Evolutionary conservation across 73 alveolate genomes (phyloP), one percentile per base, ranked within the genome.

Genomic region (Diophrys appendiculata): DNA sequence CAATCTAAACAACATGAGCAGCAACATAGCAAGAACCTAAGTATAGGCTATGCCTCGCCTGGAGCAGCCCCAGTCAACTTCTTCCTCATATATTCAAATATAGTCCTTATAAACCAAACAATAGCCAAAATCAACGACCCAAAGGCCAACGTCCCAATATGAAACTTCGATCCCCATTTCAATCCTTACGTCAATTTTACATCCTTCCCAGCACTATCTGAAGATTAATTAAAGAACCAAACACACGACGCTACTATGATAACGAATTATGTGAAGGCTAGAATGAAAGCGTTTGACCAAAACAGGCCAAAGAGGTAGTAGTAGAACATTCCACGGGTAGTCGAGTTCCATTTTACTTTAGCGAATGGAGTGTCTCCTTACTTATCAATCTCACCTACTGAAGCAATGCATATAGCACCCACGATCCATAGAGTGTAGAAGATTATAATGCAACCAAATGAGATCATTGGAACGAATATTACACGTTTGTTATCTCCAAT

Each of bases 101-200:
- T 85, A 69, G 82, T 83, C 89, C 93, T 95, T 69, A 97, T 88
- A 83, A 95, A 74, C 89, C 92, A 86, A 53, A 97, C 92, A 25
- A 97, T 88, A 18, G 99, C 99, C 2, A 97, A 71, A 33, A 97
- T 90, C 81, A 95, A 86, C 32, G 98, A 82, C 2, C 99, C 99
- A 75, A 97, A 92, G 2, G 99, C 99, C 13, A 97, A 74, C 2
- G 99, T 86, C 43, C 99, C 99, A 80, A 90, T 73, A 90, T 97
- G 99, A 83, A 89, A 97, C 89, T 94, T 84, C 87, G 90, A 92
- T 60, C 88, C 93, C 89, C 99, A 86, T 72, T 84, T 86, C 54
- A 95, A 70, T 64, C 98, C 92, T 24, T 82, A 90, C 52, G 81
- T 53, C 69, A 95, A 84, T 52, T 85, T 81, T 2, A 90, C 60